Evolutionary conservation across 257 asterid species (phyloP), one percentile per base, ranked within the genome.

Genomic region (Penstemon barbatus): DNA sequence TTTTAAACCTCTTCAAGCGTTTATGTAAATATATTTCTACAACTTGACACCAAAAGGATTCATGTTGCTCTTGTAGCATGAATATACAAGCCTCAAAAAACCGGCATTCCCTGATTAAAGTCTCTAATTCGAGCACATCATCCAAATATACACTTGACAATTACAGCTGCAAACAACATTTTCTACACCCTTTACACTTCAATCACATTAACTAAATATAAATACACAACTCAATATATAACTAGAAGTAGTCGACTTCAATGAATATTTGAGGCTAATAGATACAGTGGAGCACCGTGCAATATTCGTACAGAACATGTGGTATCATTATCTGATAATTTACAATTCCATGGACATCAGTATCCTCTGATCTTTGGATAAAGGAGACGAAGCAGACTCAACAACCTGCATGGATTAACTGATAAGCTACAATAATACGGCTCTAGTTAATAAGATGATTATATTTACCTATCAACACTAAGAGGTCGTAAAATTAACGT

Each of bases 341-440:
- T 68, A 89, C 72, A 89, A 70, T 66, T 85, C 86, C 81, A 80
- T 82, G 60, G 86, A 81, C 97, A 91, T 89, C 48, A 91, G 88
- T 69, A 85, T 65, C 69, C 64, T 79, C 74, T 75, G 87, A 52
- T 82, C 91, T 56, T 77, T 83, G 7, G 84, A 71, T 37, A 39
- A 49, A 11, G 81, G 78, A 65, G 79, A 81, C 6, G 89, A 78
- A 61, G 85, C 84, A 11, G 74, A 80, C 69, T 83, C 87, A 13
- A 89, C 86, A 13, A 83, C 74, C 95, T 91, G 95, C 84, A 62
- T 7, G 42, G 45, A 66, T 57, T 70, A 58, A 70, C 48, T 4
- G 52, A 53, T 46, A 39, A 77, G 79, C 10, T 53, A 46, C 18
- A 41, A 25, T 25, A 25, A 25, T 25, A 25, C 33, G 33, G 2